These are phyloP conservation scores for Lepiota brunneoincarnata DNA, from an alignment of 768 basidiomycete species.

Conservation along the genomic window DNA sequence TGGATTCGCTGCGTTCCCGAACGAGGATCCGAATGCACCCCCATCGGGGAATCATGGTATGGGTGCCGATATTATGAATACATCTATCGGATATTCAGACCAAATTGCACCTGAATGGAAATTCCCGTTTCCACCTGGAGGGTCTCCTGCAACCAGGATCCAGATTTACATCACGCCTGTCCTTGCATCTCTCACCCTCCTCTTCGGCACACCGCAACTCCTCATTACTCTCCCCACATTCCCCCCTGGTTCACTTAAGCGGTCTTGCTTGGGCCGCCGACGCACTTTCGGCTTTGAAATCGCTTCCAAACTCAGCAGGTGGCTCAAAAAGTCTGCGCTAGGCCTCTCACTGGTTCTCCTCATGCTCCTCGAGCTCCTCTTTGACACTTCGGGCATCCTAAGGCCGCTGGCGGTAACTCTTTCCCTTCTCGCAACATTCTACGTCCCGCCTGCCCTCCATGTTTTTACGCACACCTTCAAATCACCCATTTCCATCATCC, in stretches of 20 bases:
- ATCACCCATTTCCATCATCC: constrained; percentile 79
- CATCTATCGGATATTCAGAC: not conserved
- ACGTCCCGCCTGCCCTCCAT: constrained; percentile 76
- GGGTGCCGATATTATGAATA: not conserved
- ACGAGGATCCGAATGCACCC: constrained; percentile 29
- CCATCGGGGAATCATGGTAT: constrained; percentile 24
- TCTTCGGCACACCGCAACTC: constrained; percentile 57
- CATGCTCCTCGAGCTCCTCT: constrained; percentile 34
- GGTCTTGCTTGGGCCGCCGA: not conserved
- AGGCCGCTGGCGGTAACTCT: constrained; percentile 40
- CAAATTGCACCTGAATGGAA: not conserved
- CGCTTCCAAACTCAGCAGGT: not conserved
- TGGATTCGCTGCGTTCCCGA: constrained; percentile 43
- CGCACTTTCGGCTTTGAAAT: not conserved
- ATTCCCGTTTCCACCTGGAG: constrained; percentile 8
- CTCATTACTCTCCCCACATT: constrained; percentile 54
- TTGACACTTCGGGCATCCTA: constrained; percentile 17
- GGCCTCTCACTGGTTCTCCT: constrained; percentile 41
- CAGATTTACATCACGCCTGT: constrained; percentile 33
- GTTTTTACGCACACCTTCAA: constrained; percentile 82
- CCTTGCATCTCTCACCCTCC: constrained; percentile 49
- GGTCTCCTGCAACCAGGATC: constrained; percentile 19
- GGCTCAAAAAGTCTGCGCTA: constrained; percentile 33
- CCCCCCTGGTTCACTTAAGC: constrained; percentile 35
- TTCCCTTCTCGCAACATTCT: constrained; percentile 55